Conservation (phyloP, 2,329 filamentous ascomycete species). For the Achaetomium macrosporum region DNA sequence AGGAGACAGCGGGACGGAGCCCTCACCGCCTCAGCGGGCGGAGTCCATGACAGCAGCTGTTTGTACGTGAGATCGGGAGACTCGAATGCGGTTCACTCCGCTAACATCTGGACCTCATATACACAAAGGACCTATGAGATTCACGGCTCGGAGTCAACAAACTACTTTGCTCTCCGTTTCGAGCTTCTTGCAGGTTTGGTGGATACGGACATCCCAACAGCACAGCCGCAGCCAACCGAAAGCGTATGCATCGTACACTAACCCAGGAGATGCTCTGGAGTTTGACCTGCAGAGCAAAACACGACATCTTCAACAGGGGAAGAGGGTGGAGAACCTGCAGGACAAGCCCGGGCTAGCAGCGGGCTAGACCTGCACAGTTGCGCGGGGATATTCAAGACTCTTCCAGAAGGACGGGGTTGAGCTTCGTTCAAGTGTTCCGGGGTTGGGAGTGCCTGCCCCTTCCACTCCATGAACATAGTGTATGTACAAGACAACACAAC, state of each 20-base stretch:
- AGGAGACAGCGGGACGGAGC: background rate
- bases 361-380: background rate
- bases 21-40: conserved; percentile 7
- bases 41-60: background rate
- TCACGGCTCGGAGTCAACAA: background rate
- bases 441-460: background rate
- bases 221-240: background rate
- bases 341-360: background rate
- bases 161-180: background rate
- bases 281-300: background rate
- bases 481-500: background rate
- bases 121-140: background rate
- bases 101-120: background rate
- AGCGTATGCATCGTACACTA: background rate
- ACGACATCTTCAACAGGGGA: background rate
- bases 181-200: background rate
- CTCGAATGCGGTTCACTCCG: background rate
- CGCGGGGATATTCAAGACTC: background rate
- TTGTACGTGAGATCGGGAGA: no score
- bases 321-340: background rate
- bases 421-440: background rate
- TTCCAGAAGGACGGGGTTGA: background rate
- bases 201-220: background rate
- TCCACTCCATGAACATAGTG: background rate
- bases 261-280: background rate